A percentile compares a stretch with the other conserved stretches of the same genome.
Evolutionary conservation across 805 yeast genomes (phyloP).

Genomic region (Candida multigemmis): DNA sequence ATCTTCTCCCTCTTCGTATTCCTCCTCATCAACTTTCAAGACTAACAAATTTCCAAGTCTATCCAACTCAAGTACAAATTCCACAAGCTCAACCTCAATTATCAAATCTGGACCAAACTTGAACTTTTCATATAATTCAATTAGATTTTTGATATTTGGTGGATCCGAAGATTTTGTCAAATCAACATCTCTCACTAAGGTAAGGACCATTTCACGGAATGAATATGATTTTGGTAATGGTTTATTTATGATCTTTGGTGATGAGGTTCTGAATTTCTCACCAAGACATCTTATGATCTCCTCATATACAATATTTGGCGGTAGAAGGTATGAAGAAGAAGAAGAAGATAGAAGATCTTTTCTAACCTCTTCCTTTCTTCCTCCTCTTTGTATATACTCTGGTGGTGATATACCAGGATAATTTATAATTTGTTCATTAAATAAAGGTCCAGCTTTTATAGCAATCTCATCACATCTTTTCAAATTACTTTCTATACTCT

Average conservation of each 20-base stretch:
- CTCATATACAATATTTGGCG: conserved; percentile 31
- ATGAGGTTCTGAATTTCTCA: conserved; percentile 34
- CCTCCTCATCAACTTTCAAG: no score
- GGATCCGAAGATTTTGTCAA: conserved; percentile 3
- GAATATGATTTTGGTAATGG: conserved; percentile 30
- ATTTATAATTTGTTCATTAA: conserved; percentile 15
- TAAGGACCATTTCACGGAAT: conserved; percentile 32
- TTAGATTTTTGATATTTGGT: conserved; percentile 11
- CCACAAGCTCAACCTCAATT: conserved; percentile 47
- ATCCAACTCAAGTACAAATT: conserved; percentile 38
- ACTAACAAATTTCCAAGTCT: no score
- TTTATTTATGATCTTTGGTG: conserved; percentile 2
- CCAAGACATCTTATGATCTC: conserved; percentile 53
- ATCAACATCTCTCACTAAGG: conserved; percentile 11
- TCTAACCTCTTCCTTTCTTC: conserved; percentile 10
- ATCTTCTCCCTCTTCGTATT: no score
- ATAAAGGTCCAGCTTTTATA: conserved; percentile 27
- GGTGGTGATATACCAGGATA: conserved; percentile 36
- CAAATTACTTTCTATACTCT: conserved; percentile 16
- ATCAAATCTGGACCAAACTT: conserved; percentile 60
- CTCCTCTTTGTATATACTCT: conserved; percentile 25
- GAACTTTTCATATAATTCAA: conserved; percentile 54
- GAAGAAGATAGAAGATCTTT: no score
- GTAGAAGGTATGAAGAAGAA: no score
- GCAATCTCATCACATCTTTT: conserved; percentile 19